Evolutionary conservation across 2,329 filamentous ascomycete species (phyloP).

Genomic region (Davidsoniella australis): DNA sequence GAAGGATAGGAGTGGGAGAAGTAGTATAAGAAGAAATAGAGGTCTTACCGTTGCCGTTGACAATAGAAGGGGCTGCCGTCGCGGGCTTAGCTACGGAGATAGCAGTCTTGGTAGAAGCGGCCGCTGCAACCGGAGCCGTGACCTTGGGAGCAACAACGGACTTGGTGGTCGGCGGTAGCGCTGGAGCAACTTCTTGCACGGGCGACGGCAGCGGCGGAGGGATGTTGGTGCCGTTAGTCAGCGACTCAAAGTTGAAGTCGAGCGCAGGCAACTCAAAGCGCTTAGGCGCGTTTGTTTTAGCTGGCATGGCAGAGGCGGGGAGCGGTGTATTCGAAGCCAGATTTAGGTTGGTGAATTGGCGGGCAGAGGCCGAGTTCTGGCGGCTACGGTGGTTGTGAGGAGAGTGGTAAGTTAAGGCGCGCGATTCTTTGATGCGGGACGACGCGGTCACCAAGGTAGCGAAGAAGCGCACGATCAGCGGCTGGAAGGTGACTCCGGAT

Average conservation of each 20-base stretch:
- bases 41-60: constrained; percentile 24
- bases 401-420: constrained; percentile 7
- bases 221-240: constrained; percentile 45
- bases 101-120: background rate
- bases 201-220: constrained; percentile 41
- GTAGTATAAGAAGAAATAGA: constrained; percentile 16
- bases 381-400: constrained; percentile 3
- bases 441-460: constrained; percentile 9
- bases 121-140: background rate
- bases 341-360: background rate
- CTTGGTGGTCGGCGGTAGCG: constrained; percentile 19
- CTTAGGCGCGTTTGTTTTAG: constrained; percentile 9
- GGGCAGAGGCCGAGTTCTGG: background rate
- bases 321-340: background rate
- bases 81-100: background rate
- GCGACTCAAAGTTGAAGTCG: constrained; percentile 39
- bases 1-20: constrained; percentile 11
- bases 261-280: constrained; percentile 40
- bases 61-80: constrained; percentile 9
- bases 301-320: constrained; percentile 4
- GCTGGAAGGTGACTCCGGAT: constrained; percentile 8
- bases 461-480: constrained; percentile 11
- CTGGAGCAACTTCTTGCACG: constrained; percentile 27
- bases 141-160: constrained; percentile 12
- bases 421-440: constrained; percentile 9